Base-by-base conservation (phyloP, 768 basidiomycete species). In the Melanogaster broomeanus region DNA sequence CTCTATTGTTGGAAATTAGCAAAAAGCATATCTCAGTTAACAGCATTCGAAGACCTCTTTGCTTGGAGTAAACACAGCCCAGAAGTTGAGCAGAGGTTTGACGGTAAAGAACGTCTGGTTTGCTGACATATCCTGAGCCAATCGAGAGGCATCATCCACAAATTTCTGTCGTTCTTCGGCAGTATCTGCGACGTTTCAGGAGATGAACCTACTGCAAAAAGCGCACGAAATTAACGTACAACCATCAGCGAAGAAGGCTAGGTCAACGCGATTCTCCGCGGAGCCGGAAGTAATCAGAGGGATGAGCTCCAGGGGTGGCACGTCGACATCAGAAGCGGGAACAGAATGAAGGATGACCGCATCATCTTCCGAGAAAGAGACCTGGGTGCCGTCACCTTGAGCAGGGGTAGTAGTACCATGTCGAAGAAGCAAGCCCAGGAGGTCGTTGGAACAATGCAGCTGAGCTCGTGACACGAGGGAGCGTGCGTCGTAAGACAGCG, bases 61-160 rank as follows among this genome's bases (percentile, higher is more conserved):
- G 64, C 89, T 90, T 1, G 89, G 83, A 18, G 85, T 74, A 57
- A 88, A 90, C 0, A 85, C 86, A 6, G 85, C 88, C 87, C 87
- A 92, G 57, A 90, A 88, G 62, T 90, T 91, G 56, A 91, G 69
- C 41, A 90, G 70, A 3, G 88, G 87, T 58, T 79, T 80, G 18
- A 92, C 88, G 0, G 87, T 84, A 54, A 84, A 77, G 65, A 90
- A 90, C 0, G 89, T 90, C 56, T 88, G 84, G 60, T 89, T 89
- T 25, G 76, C 68, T 2, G 88, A 83, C 30, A 91, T 74, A 61
- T 88, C 89, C 40, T 77, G 62, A 0, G 86, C 89, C 10, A 91
- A 79, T 25, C 84, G 77, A 45, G 66, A 65, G 3, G 87, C 86
- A 57, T 91, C 89, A 33, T 74, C 64, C 38, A 90, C 51, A 59